phyloP scores from a whole-genome alignment of 2,329 filamentous ascomycete species.

The Aureobasidium sp. region DNA sequence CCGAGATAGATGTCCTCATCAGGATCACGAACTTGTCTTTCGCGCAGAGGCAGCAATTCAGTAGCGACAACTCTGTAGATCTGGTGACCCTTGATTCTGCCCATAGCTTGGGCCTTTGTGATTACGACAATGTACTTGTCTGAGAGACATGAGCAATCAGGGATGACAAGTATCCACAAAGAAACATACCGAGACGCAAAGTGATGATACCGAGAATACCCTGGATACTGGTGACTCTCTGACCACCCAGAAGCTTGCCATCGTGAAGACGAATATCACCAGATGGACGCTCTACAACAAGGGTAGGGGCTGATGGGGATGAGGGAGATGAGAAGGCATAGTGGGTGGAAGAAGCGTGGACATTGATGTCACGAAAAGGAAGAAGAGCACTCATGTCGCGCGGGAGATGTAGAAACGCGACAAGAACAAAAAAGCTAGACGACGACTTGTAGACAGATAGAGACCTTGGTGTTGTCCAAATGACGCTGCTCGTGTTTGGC shows the following conservation, averaged over 20 bases:
- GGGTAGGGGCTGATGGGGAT: slow-evolving; percentile 74
- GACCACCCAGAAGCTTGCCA: slow-evolving; percentile 63
- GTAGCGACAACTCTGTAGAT: slow-evolving; percentile 87
- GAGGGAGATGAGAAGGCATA: slow-evolving; percentile 97
- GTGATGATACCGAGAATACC: slow-evolving; percentile 93
- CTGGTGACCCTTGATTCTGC: slow-evolving; percentile 88
- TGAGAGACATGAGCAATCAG: slow-evolving; percentile 32
- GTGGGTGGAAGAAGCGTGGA: slow-evolving; percentile 82
- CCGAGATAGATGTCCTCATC: slow-evolving; percentile 89
- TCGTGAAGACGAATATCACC: slow-evolving; percentile 82
- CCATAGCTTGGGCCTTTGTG: slow-evolving; percentile 85
- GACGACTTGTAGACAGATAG: neutral
- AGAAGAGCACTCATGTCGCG: slow-evolving; percentile 42
- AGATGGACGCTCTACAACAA: slow-evolving; percentile 85
- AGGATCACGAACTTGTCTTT: slow-evolving; percentile 79
- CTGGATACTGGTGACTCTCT: slow-evolving; percentile 86
- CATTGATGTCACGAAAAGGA: slow-evolving; percentile 93
- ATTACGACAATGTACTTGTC: slow-evolving; percentile 97
- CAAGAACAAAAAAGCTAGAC: neutral
- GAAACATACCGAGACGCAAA: slow-evolving; percentile 68
- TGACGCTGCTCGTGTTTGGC: neutral
- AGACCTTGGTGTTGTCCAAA: neutral
- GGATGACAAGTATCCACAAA: neutral
- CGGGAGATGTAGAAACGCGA: neutral
- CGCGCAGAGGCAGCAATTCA: slow-evolving; percentile 88